These are phyloP conservation scores for Rhizopogon rudus DNA, from an alignment of 768 basidiomycete species.

Conservation along the genomic window DNA sequence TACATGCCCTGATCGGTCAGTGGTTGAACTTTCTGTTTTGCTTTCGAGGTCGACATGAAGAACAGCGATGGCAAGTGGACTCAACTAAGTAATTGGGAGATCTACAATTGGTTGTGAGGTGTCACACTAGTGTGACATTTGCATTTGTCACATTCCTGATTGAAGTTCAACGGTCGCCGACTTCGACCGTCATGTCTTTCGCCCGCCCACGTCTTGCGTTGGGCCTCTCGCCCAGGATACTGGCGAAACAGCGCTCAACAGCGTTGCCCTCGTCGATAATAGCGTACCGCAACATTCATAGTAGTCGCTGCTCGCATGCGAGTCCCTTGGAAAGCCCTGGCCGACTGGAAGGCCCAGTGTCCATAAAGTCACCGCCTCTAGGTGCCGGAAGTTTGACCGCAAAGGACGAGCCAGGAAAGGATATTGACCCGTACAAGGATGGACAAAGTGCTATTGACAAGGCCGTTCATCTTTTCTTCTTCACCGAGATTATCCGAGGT, in stretches of 20 bases:
- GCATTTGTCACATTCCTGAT: slow-evolving; percentile 17
- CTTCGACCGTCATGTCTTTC: slow-evolving; percentile 52
- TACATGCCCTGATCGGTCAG: slow-evolving; percentile 71
- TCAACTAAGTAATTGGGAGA: slow-evolving; percentile 5
- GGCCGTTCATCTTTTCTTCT: slow-evolving; percentile 95
- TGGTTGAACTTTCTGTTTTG: slow-evolving; percentile 52
- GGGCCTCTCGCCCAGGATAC: slow-evolving; percentile 46
- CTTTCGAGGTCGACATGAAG: slow-evolving; percentile 48
- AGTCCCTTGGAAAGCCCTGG: slow-evolving; percentile 13
- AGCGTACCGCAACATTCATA: slow-evolving; percentile 38
- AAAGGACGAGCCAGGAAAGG: slow-evolving; percentile 41
- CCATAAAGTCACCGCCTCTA: slow-evolving; percentile 27
- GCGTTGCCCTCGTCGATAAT: slow-evolving; percentile 32
- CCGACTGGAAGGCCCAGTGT: slow-evolving; percentile 17
- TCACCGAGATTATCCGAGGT: slow-evolving; percentile 98
- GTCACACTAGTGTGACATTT: slow-evolving; percentile 21
- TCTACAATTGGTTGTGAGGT: slow-evolving; percentile 20
- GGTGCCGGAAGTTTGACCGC: slow-evolving; percentile 31
- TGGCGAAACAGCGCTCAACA: slow-evolving; percentile 18
- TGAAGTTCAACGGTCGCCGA: slow-evolving; percentile 23
- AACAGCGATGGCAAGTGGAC: background rate
- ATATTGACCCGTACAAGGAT: slow-evolving; percentile 63
- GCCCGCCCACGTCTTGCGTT: slow-evolving; percentile 45
- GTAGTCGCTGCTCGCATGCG: slow-evolving; percentile 17
- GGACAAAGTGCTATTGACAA: slow-evolving; percentile 94